These are phyloP conservation scores for Rostrohypoxylon terebratum DNA, from an alignment of 495 filamentous ascomycete genomes.

Conservation along the genomic window DNA sequence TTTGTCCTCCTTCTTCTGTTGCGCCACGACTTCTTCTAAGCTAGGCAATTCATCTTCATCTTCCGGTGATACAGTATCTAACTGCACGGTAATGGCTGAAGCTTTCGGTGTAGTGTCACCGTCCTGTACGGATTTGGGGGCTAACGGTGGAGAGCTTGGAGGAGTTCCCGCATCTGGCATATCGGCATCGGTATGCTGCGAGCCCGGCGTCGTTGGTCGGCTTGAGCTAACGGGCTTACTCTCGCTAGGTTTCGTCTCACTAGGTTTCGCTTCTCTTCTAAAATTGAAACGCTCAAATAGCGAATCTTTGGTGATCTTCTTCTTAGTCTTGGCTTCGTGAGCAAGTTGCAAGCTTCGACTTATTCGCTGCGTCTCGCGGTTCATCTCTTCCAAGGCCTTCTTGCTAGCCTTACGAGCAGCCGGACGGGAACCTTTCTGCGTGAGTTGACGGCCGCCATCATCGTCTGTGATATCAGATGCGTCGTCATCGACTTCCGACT, in stretches of 20 bases:
- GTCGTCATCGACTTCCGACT: slow-evolving; percentile 59
- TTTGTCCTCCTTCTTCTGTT: slow-evolving; percentile 59
- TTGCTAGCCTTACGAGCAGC: slow-evolving; percentile 89
- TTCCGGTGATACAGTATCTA: slow-evolving; percentile 13
- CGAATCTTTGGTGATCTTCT: slow-evolving; percentile 87
- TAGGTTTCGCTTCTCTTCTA: slow-evolving; percentile 48
- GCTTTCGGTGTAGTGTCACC: slow-evolving; percentile 18
- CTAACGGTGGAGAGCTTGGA: slow-evolving; percentile 63
- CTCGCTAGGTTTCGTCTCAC: slow-evolving; percentile 46
- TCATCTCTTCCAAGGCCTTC: slow-evolving; percentile 96
- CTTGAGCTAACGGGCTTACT: slow-evolving; percentile 61
- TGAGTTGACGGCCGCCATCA: slow-evolving; percentile 67
- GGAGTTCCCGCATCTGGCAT: slow-evolving; percentile 62
- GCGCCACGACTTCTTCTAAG: slow-evolving; percentile 45
- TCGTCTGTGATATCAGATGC: slow-evolving; percentile 67
- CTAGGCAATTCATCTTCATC: slow-evolving; percentile 49
- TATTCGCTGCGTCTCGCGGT: slow-evolving; percentile 90
- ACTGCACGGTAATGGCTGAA: not conserved
- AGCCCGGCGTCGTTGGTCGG: slow-evolving; percentile 54
- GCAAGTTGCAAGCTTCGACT: slow-evolving; percentile 88
- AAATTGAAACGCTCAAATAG: slow-evolving; percentile 89
- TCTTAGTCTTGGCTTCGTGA: slow-evolving; percentile 91
- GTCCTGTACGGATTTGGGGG: slow-evolving; percentile 33
- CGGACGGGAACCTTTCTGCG: slow-evolving; percentile 71
- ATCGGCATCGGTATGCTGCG: slow-evolving; percentile 59